A percentile compares a stretch with the other conserved stretches of the same genome.
Conservation (phyloP, 106 monocot genomes). For the Ottelia alismoides region DNA sequence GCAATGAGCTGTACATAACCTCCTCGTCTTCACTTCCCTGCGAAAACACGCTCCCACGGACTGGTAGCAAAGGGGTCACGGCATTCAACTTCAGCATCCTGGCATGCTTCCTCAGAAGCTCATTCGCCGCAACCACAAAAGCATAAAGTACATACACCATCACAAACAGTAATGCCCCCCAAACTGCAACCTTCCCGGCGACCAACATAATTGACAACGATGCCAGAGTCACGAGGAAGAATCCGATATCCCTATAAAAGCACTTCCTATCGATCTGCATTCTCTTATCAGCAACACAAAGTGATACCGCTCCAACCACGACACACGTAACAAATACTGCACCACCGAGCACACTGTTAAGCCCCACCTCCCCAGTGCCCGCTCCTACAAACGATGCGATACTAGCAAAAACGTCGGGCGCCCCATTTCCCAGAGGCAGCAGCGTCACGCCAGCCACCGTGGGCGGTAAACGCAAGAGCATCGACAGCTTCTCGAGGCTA, state of each 20-base stretch:
- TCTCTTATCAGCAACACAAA: constrained; percentile 57
- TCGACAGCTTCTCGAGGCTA: constrained; percentile 69
- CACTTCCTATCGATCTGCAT: constrained; percentile 72
- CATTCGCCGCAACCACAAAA: constrained; percentile 68
- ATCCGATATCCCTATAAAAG: constrained; percentile 68
- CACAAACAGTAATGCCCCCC: constrained; percentile 70
- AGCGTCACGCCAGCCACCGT: constrained; percentile 92
- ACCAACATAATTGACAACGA: constrained; percentile 49
- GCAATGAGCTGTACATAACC: constrained; percentile 51
- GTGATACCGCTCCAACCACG: constrained; percentile 63
- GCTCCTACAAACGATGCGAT: constrained; percentile 77
- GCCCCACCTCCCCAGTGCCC: constrained; percentile 69
- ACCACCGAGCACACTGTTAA: constrained; percentile 89
- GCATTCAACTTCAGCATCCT: constrained; percentile 54
- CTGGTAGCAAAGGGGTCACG: constrained; percentile 77
- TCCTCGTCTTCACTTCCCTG: constrained; percentile 48
- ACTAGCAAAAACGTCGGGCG: constrained; percentile 92
- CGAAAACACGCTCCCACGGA: constrained; percentile 59
- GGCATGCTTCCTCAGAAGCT: constrained; percentile 68
- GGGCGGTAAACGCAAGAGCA: constrained; percentile 55
- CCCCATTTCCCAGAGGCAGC: constrained; percentile 89
- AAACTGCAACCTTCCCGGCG: constrained; percentile 58
- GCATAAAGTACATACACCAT: constrained; percentile 71
- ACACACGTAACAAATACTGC: constrained; percentile 86
- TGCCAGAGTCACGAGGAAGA: constrained; percentile 58